These are phyloP conservation scores for Alternaria panax DNA, from an alignment of 2,329 filamentous ascomycete species.

Conservation along the genomic window DNA sequence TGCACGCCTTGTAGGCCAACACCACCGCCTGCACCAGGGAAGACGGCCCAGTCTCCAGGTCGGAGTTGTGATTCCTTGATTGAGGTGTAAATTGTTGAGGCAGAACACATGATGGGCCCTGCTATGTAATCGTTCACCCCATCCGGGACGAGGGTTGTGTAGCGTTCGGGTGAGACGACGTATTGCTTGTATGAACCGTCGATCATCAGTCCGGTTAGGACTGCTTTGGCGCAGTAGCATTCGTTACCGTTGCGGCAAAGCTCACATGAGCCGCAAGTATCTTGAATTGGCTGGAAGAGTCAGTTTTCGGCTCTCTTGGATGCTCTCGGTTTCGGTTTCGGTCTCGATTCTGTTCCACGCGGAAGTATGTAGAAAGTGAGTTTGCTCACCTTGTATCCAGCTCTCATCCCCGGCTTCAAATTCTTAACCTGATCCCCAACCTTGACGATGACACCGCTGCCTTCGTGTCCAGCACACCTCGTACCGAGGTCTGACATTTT, in stretches of 20 bases:
- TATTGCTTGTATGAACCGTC: constrained; percentile 67
- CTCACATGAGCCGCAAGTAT: constrained; percentile 50
- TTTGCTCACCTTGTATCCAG: constrained; percentile 44
- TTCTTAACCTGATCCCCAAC: constrained; percentile 61
- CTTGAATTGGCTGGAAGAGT: constrained; percentile 31
- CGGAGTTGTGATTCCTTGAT: constrained; percentile 60
- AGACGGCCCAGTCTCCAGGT: constrained; percentile 63
- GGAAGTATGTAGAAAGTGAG: neutral
- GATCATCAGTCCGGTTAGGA: constrained; percentile 56
- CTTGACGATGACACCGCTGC: constrained; percentile 65
- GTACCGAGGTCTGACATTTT: constrained; percentile 52
- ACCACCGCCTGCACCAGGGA: constrained; percentile 62
- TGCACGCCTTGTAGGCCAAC: constrained; percentile 67
- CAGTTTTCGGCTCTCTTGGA: constrained; percentile 3
- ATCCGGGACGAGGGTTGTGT: constrained; percentile 64
- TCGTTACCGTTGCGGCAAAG: constrained; percentile 62
- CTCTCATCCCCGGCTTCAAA: constrained; percentile 52
- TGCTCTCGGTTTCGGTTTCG: neutral
- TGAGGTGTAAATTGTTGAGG: constrained; percentile 65
- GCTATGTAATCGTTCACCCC: constrained; percentile 64
- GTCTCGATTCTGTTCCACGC: neutral
- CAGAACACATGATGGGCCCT: constrained; percentile 68
- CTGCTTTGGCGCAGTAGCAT: constrained; percentile 58
- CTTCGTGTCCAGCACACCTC: constrained; percentile 62
- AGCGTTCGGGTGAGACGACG: constrained; percentile 62